Evolutionary conservation across 805 yeast genomes (phyloP), one percentile per base, ranked within the genome.

Genomic region (Saccharomycopsis guyanensis): DNA sequence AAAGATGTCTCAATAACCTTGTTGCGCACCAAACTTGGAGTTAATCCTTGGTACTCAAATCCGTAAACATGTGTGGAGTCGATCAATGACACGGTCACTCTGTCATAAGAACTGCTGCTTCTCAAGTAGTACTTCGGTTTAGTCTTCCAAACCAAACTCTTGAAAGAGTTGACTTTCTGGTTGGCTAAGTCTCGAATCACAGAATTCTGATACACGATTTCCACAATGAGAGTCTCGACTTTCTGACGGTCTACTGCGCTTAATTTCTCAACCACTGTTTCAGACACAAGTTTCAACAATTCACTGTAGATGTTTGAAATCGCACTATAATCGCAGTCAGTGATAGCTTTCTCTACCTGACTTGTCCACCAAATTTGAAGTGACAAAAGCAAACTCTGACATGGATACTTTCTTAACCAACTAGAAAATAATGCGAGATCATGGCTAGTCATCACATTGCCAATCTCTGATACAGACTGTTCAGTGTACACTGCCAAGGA

Each of bases 21-120:
- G 0, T 97, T 91, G 45, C 76, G 72, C 0, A 91, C 94, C 19
- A 89, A 65, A 45, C 80, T 72, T 16, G 82, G 85, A 2, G 82
- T 79, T 1, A 77, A 68, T 0, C 96, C 97, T 6, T 80, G 68
- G 53, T 86, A 91, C 56, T 88, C 96, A 59, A 76, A 86, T 0
- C 95, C 95, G 57, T 91, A 91, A 1, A 22, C 43, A 45, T 81
- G 73, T 0, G 56, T 48, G 10, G 76, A 67, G 15, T 72, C 65
- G 2, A 80, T 75, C 43, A 80, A 86, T n/a, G 56, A 59, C 0
- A 88, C 70, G 0, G 40, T 53, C 3, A 86, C 57, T 7, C 65
- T 57, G 3, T 55, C 53, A 3, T 68, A 42, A 0, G 41, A 29
- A 1, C 49, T 54, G 1, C 47, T 42, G 0, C 46, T 33, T 25